Percentiles rank a stretch among this genome's conserved stretches.
Evolutionary conservation across 179 eudicot species (phyloP).

Genomic region (Gypsophila paniculata): DNA sequence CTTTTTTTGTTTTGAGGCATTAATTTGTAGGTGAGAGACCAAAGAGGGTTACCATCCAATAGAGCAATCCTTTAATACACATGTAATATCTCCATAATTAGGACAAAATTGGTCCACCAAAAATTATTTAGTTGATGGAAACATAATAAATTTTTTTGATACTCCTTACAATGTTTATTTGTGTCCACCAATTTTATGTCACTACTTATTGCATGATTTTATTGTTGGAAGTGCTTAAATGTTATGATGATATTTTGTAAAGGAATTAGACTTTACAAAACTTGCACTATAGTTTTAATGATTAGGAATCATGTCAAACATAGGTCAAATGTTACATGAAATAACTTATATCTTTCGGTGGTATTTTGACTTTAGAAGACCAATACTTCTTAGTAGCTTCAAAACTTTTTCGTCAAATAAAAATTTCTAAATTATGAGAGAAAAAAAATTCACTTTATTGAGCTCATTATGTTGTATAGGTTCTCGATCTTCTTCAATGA

Average conservation of each 20-base stretch:
- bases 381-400: neutral
- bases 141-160: neutral
- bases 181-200: neutral
- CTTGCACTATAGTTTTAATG: constrained; percentile 7
- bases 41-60: constrained; percentile 20
- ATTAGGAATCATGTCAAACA: neutral
- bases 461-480: too few species aligned
- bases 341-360: neutral
- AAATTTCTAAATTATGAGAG: too few species aligned
- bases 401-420: too few species aligned
- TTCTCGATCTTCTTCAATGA: too few species aligned
- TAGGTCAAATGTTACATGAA: neutral
- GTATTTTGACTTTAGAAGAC: constrained; percentile 5
- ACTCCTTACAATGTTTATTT: neutral
- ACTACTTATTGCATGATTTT: neutral
- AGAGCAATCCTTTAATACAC: constrained; percentile 13
- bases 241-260: neutral
- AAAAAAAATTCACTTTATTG: too few species aligned
- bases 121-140: neutral
- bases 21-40: constrained; percentile 12
- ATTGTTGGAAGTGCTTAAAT: neutral
- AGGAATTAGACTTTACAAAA: constrained; percentile 6
- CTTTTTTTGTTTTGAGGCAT: constrained; percentile 4
- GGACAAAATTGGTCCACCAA: constrained; percentile 23
- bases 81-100: constrained; percentile 12